phyloP scores from a whole-genome alignment of 768 basidiomycete species.

The Rossbeevera mucosa region DNA sequence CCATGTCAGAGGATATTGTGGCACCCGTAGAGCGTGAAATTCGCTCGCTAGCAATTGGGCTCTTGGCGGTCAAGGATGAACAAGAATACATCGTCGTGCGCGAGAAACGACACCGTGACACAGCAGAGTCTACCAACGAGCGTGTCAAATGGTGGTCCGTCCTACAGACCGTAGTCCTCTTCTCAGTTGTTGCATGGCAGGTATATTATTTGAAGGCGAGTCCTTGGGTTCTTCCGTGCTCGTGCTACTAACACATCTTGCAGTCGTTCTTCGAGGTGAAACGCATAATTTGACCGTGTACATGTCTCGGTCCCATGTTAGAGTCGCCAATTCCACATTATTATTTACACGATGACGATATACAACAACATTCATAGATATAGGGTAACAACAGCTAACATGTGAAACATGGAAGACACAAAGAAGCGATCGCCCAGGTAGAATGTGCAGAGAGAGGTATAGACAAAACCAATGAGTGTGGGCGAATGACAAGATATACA shows the following conservation, averaged over 20 bases:
- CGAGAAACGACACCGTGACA: conserved; percentile 89
- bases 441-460: conserved; percentile 15
- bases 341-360: conserved; percentile 15
- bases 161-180: conserved; percentile 79
- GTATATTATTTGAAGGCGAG: conserved; percentile 91
- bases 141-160: conserved; percentile 99
- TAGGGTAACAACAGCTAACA: conserved; percentile 24
- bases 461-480: conserved; percentile 14
- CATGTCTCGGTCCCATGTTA: not conserved
- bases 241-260: conserved; percentile 2
- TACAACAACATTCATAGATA: conserved; percentile 25
- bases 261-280: conserved; percentile 90
- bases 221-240: not conserved
- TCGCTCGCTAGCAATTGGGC: conserved; percentile 70
- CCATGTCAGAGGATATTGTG: conserved; percentile 56
- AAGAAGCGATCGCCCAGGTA: conserved; percentile 1
- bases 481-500: conserved; percentile 5
- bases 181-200: conserved; percentile 93
- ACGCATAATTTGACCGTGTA: conserved; percentile 62
- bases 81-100: conserved; percentile 98
- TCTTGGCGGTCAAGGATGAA: conserved; percentile 93
- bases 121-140: conserved; percentile 87
- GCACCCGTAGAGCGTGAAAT: conserved; percentile 98
- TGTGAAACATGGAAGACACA: conserved; percentile 10
- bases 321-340: conserved; percentile 16